A percentile compares a stretch with the other conserved stretches of the same genome.
Evolutionary conservation across 208 protist genomes (phyloP).

Genomic region (Leishmania turanica): DNA sequence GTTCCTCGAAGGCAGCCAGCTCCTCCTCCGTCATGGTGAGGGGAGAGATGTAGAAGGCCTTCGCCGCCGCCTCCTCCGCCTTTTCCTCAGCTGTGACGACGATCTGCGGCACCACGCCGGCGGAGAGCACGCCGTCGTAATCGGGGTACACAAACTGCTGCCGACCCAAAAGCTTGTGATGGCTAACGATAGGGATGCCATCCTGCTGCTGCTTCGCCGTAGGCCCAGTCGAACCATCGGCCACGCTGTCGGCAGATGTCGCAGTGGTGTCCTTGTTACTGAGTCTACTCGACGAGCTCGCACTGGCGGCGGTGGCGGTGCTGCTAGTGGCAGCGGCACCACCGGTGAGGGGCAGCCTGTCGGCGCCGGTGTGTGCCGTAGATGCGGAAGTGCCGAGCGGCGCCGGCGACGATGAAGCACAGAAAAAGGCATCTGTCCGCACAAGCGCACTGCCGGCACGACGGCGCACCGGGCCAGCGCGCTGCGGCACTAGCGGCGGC

Average conservation of each 20-base stretch:
- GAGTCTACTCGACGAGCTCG: background rate
- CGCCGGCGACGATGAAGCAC: background rate
- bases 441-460: slow-evolving; percentile 6
- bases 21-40: slow-evolving; percentile 69
- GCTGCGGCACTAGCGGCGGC: slow-evolving; percentile 46
- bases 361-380: background rate
- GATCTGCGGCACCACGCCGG: slow-evolving; percentile 80
- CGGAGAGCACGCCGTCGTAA: slow-evolving; percentile 84
- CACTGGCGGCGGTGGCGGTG: background rate
- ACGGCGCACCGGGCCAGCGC: slow-evolving; percentile 18
- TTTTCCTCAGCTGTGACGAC: slow-evolving; percentile 68
- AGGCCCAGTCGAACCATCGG: background rate
- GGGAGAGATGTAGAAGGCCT: slow-evolving; percentile 62
- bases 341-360: background rate
- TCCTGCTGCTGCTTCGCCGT: background rate
- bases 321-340: background rate
- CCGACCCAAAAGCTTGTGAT: slow-evolving; percentile 82
- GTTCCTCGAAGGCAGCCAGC: slow-evolving; percentile 77
- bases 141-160: slow-evolving; percentile 81
- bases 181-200: slow-evolving; percentile 82
- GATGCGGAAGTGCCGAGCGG: background rate
- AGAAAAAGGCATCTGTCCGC: slow-evolving; percentile 14
- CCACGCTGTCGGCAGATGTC: background rate
- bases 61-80: slow-evolving; percentile 42
- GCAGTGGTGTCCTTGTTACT: background rate